Evolutionary conservation across 768 basidiomycete species (phyloP).

Genomic region (Hemileccinum impolitum): DNA sequence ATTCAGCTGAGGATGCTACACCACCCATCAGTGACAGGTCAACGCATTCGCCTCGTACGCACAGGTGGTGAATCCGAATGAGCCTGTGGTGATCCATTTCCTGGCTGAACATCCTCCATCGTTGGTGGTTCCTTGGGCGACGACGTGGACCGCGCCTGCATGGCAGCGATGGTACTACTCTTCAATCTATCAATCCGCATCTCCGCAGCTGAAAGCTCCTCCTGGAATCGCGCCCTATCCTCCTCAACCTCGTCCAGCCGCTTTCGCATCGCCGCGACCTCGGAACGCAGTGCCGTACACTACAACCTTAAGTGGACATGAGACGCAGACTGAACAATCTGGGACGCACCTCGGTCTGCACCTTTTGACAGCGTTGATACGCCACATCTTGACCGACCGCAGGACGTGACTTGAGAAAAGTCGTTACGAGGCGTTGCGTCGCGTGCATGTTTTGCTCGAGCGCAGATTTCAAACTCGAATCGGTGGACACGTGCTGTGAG

Average conservation of each 20-base stretch:
- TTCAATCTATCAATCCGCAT: constrained; percentile 58
- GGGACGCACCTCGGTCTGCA: constrained; percentile 56
- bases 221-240: constrained; percentile 47
- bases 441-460: constrained; percentile 54
- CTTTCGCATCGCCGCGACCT: constrained; percentile 49
- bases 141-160: constrained; percentile 39
- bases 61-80: constrained; percentile 66
- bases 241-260: constrained; percentile 49
- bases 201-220: constrained; percentile 54
- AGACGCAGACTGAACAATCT: neutral
- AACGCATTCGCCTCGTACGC: constrained; percentile 47
- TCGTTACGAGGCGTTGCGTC: constrained; percentile 57
- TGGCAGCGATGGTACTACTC: constrained; percentile 50
- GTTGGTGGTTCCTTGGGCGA: constrained; percentile 30
- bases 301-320: constrained; percentile 27
- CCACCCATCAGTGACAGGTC: constrained; percentile 33
- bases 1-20: constrained; percentile 42
- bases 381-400: constrained; percentile 36
- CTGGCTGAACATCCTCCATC: constrained; percentile 26
- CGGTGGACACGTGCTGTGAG: constrained; percentile 30
- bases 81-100: constrained; percentile 45
- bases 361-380: constrained; percentile 48
- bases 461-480: constrained; percentile 35
- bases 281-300: constrained; percentile 57
- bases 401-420: constrained; percentile 43